Evolutionary conservation across 495 filamentous ascomycete species (phyloP), one percentile per base, ranked within the genome.

Genomic region (Aspergillus olivimuriae): DNA sequence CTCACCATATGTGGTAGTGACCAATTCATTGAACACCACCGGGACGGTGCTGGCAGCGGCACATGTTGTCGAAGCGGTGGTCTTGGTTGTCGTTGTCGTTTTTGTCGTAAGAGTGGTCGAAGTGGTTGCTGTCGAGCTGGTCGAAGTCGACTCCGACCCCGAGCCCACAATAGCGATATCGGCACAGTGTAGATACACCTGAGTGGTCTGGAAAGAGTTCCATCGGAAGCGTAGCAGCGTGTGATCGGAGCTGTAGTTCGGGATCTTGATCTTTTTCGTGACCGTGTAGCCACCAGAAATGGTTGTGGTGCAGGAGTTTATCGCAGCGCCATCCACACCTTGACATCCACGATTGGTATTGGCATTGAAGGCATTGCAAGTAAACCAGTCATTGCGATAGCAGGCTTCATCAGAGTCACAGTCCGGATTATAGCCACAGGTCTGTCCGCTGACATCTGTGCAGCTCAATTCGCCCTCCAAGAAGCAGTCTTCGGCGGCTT

Each of bases 311-410:
- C 75, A 78, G 2, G 67, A 69, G 12, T 61, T 58, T 12, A 66
- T 45, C 18, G 60, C 38, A 4, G 69, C 55, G 8, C 62, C 62
- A 50, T 79, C 75, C 19, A 78, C 74, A 4, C 73, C 75, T 48
- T 73, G 60, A 53, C 74, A 77, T 16, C 23, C 52, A 3, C 44
- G 47, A 21, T 30, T 67, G 8, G 56, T 56, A 43, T 67, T 66
- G 11, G 65, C 70, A 5, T 43, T 20, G 20, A 57, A 63, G 0
- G 46, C 52, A 51, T 77, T 73, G 62, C 74, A 77, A 3, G 74
- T 79, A 46, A 75, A 77, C 75, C 74, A 77, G 60, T 79, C 73
- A 51, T 77, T 75, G 7, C 72, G 58, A 46, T 62, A 73, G 59
- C 75, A 78, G 1, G 60, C 51, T 53, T 75, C 57, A 6, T 53